Evolutionary conservation across 495 filamentous ascomycete genomes (phyloP).

Genomic region (Rostrohypoxylon terebratum): DNA sequence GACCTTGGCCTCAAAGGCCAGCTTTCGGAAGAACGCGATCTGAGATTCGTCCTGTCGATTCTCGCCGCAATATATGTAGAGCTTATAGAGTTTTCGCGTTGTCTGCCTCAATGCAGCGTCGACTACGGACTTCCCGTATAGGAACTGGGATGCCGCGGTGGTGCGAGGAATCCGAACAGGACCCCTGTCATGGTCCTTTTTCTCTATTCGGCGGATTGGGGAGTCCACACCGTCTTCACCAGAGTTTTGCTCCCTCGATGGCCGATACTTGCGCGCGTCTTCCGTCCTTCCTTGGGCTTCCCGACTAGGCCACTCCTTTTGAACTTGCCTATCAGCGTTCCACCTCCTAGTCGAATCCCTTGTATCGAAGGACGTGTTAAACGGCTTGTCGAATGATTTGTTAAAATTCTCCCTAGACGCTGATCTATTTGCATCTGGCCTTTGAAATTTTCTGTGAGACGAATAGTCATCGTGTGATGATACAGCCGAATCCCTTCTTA

Average conservation of each 20-base stretch:
- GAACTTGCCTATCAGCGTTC: not conserved
- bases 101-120: slow-evolving; percentile 78
- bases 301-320: not conserved
- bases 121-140: slow-evolving; percentile 87
- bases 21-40: slow-evolving; percentile 62
- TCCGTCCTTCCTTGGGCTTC: not conserved
- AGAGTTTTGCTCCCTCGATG: not conserved
- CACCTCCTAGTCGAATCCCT: not conserved
- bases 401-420: not conserved
- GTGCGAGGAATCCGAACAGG: slow-evolving; percentile 79
- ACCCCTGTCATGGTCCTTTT: slow-evolving; percentile 20
- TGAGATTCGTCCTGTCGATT: slow-evolving; percentile 57
- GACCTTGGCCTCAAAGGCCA: slow-evolving; percentile 70
- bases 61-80: slow-evolving; percentile 78
- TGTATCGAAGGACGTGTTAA: not conserved
- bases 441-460: too few relatives aligned
- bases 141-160: slow-evolving; percentile 87
- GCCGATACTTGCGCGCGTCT: not conserved
- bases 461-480: too few relatives aligned
- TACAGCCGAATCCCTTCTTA: not conserved
- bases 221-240: not conserved
- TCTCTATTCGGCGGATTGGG: not conserved
- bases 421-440: not conserved
- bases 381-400: not conserved
- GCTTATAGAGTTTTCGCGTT: slow-evolving; percentile 80